A percentile compares a stretch with the other conserved stretches of the same genome.
phyloP scores from a whole-genome alignment of 164 flowering plant genomes.

The Litsea cubeba region DNA sequence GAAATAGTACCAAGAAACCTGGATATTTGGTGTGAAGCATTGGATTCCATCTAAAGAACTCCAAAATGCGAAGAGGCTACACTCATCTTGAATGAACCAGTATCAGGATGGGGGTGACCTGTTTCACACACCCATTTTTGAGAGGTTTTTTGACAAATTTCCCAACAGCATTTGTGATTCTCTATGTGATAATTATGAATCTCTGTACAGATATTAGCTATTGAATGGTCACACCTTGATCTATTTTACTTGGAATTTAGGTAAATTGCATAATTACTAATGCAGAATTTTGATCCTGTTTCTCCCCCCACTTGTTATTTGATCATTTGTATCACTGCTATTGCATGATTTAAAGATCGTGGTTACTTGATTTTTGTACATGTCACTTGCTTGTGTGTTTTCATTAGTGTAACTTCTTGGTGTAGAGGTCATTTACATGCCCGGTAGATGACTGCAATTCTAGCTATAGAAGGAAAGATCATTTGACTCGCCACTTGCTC shows the following conservation, averaged over 20 bases:
- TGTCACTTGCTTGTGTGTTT: background rate
- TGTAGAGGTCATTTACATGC: slow-evolving; percentile 75
- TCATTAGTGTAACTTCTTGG: background rate
- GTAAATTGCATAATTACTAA: background rate
- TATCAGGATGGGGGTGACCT: slow-evolving; percentile 96
- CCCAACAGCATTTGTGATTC: background rate
- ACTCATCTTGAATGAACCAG: slow-evolving; percentile 77
- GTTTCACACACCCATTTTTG: slow-evolving; percentile 45
- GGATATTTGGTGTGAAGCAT: slow-evolving; percentile 69
- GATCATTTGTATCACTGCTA: no score
- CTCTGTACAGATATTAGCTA: background rate
- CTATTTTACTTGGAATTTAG: background rate
- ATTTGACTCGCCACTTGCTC: slow-evolving; percentile 68
- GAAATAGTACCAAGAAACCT: slow-evolving; percentile 1
- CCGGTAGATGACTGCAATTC: slow-evolving; percentile 61
- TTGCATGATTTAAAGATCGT: background rate
- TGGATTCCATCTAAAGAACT: slow-evolving; percentile 85
- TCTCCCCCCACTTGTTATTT: no score
- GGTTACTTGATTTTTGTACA: background rate
- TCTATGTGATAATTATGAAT: background rate
- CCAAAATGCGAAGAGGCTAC: slow-evolving; percentile 80
- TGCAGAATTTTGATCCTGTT: no score
- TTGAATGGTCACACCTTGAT: background rate
- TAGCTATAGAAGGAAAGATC: slow-evolving; percentile 84
- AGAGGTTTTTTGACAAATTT: slow-evolving; percentile 44